Base-by-base conservation (phyloP, 208 protist genomes). In the Leishmania major region DNA sequence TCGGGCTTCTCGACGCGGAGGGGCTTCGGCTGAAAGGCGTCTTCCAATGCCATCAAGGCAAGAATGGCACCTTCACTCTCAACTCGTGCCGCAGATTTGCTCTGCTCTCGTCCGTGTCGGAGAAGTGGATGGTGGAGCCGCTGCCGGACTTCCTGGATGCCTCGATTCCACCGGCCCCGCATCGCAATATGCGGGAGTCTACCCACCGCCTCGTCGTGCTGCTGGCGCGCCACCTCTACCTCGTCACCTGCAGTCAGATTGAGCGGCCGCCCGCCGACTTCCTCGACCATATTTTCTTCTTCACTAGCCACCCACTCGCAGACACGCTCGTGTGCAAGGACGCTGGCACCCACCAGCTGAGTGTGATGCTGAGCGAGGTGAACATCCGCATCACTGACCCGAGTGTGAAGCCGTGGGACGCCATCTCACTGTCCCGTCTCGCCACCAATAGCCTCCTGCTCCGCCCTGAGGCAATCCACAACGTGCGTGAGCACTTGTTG, bases 121-220 rank as follows among this genome's bases (percentile, higher is more conserved):
- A 93, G 3, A 74, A 86, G 71, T 82, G 84, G 71, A 78, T 92
- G n/a, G 84, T 97, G 51, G 93, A 96, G 82, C 95, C 95, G 57
- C 85, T 97, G 60, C 95, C 95, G 17, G 84, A 93, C 74, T 95
- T 89, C 84, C 84, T 87, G 0, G 90, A 97, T 77, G 88, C 85
- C 35, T 64, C 86, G 47, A 89, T 91, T 62, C 88, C 91, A 8
- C n/a, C 89, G 13, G 79, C 85, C 71, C 86, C 84, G 59, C 86
- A 90, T 75, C 88, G 86, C 67, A 85, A 92, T 59, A 81, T 95
- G 76, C 57, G 67, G 35, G 88, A 85, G 35, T 91, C 81, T 55
- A 92, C 93, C 82, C 92, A 94, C 77, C 95, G 95, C n/a, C 95
- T 97, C 86, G 87, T 97, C 59, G 90, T 97, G 31, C 80, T 96